A percentile compares a stretch with the other conserved stretches of the same genome.
phyloP scores from a whole-genome alignment of 2,329 filamentous ascomycete species.

The Talaromyces sp. region DNA sequence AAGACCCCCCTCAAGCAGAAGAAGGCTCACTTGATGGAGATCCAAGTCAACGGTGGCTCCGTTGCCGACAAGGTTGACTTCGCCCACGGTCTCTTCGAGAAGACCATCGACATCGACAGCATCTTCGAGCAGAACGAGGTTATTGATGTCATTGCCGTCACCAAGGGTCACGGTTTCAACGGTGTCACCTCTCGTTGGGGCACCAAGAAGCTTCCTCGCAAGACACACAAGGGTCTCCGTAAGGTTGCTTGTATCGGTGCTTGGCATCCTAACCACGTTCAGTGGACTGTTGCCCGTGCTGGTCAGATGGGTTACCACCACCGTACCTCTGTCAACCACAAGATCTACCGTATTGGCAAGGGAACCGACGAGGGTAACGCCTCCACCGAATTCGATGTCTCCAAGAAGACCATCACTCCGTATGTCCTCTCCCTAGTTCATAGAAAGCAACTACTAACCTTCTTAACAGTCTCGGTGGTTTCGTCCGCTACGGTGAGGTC shows the following conservation, averaged over 20 bases:
- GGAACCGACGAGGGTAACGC: conserved; percentile 86
- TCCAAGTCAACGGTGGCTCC: conserved; percentile 98
- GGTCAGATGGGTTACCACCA: conserved; percentile 99
- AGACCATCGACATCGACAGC: conserved; percentile 87
- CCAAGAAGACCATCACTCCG: conserved; percentile 99
- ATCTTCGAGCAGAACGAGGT: conserved; percentile 99
- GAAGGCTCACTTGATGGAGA: conserved; percentile 99
- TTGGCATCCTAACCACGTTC: conserved; percentile 99
- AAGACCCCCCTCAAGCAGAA: conserved; percentile 99
- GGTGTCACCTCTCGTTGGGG: conserved; percentile 98
- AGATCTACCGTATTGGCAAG: conserved; percentile 98
- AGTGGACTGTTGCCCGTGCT: conserved; percentile 99
- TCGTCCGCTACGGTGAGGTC: conserved; percentile 98
- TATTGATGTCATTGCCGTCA: conserved; percentile 98
- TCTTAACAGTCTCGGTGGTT: conserved; percentile 87
- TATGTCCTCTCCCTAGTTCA: conserved; percentile 58
- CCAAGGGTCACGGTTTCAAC: conserved; percentile 98
- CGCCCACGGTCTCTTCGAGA: conserved; percentile 95
- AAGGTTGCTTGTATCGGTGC: conserved; percentile 99
- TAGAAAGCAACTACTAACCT: not conserved
- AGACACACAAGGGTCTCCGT: conserved; percentile 99
- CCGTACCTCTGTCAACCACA: conserved; percentile 99
- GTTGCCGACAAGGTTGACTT: conserved; percentile 96
- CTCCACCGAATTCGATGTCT: conserved; percentile 91
- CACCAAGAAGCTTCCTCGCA: conserved; percentile 99